Percentiles rank a stretch among this genome's conserved stretches.
These are phyloP conservation scores for Suillus discolor DNA, from an alignment of 768 basidiomycete species.

Conservation along the genomic window DNA sequence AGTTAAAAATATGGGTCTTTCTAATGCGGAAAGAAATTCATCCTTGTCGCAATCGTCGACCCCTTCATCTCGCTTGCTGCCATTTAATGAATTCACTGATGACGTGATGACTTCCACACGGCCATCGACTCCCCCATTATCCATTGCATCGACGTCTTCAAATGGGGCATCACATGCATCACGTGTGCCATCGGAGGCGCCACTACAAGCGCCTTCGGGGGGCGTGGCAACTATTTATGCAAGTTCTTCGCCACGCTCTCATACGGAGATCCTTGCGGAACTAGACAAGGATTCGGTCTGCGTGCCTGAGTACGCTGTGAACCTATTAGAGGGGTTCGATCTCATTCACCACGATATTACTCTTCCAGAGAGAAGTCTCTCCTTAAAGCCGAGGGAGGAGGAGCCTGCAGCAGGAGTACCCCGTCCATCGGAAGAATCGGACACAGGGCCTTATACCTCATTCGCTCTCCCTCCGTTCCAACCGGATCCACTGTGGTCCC, in stretches of 20 bases:
- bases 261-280: slow-evolving; percentile 39
- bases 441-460: slow-evolving; percentile 34
- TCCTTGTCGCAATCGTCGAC: slow-evolving; percentile 11
- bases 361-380: slow-evolving; percentile 34
- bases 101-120: slow-evolving; percentile 24
- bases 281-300: slow-evolving; percentile 35
- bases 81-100: slow-evolving; percentile 26
- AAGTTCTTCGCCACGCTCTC: slow-evolving; percentile 33
- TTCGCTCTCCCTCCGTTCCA: slow-evolving; percentile 32
- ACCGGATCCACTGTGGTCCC: slow-evolving; percentile 23
- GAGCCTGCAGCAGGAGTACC: slow-evolving; percentile 27
- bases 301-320: slow-evolving; percentile 47
- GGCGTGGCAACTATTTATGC: slow-evolving; percentile 42
- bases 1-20: slow-evolving; percentile 10
- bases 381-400: slow-evolving; percentile 32
- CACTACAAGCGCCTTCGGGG: slow-evolving; percentile 14
- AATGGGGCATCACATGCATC: slow-evolving; percentile 14
- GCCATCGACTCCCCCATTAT: slow-evolving; percentile 32
- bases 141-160: slow-evolving; percentile 29
- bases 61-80: slow-evolving; percentile 25
- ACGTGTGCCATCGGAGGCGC: background rate
- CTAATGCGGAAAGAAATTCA: background rate
- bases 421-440: slow-evolving; percentile 36
- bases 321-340: slow-evolving; percentile 47
- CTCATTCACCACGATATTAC: slow-evolving; percentile 35